Evolutionary conservation across 371 early-diverging fungal species (phyloP), one percentile per base, ranked within the genome.

Genomic region (Mucor ambiguus): DNA sequence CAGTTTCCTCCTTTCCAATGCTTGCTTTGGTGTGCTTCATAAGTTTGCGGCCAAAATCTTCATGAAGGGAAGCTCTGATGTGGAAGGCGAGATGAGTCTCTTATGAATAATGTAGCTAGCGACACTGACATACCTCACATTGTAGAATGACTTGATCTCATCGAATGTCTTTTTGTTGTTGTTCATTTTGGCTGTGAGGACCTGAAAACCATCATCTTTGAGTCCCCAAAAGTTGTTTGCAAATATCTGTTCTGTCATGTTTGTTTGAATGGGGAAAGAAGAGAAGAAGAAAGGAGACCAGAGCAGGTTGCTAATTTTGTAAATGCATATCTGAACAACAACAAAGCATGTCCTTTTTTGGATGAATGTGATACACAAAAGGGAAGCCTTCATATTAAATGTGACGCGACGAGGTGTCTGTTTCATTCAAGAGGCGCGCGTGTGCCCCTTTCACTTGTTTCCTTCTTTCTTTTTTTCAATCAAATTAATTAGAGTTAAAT

Each of bases 1-100:
- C 95, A n/a, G 87, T 86, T 67, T 97, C 98, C 66, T 96, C 96
- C 60, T 86, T 88, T 0, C 95, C 92, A 29, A 92, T 81, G 32
- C 89, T 90, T 2, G 81, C 70, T 63, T 92, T 93, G 12, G 94
- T 81, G 26, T 94, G 82, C 72, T 94, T 95, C 46, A 85, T 64
- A 59, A 96, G 67, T 61, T 90, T 87, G 70, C 90, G 92, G 35
- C 92, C 94, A 69, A 93, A 88, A 7, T 96, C 96, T 70, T 96
- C 96, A 58, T 96, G 96, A 44, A 96, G 77, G 0, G 84, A 69
- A 0, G 95, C 92, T 52, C 96, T 35, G 1, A 12, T 33, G 3
- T 35, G 11, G 37, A 35, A 2, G 3, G 37, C 1, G n/a, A n/a
- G n/a, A n/a, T n/a, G n/a, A n/a, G n/a, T n/a, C n/a, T n/a, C n/a